These are phyloP conservation scores for Nyssa sinensis DNA, from an alignment of 148 eudicot species.

Conservation along the genomic window DNA sequence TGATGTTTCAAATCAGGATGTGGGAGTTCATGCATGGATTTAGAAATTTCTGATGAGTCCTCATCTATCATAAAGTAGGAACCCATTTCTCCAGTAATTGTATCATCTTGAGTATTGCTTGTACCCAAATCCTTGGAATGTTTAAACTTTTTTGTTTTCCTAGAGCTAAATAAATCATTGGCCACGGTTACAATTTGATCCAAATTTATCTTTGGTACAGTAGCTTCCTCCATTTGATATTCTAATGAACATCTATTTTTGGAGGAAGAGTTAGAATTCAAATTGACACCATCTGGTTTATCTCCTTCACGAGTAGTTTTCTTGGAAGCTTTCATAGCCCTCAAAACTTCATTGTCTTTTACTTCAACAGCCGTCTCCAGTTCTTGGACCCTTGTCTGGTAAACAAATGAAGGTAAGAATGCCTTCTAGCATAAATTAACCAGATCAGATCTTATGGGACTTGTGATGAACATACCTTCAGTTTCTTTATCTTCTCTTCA, in stretches of 20 bases:
- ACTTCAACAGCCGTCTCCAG: constrained; percentile 62
- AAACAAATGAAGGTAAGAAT: constrained; percentile 6
- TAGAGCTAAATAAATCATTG: constrained; percentile 18
- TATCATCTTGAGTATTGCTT: constrained; percentile 23
- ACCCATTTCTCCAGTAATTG: constrained; percentile 18
- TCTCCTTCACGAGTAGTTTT: constrained; percentile 18
- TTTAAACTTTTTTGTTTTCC: constrained; percentile 26
- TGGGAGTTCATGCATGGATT: constrained; percentile 7
- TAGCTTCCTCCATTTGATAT: constrained; percentile 27
- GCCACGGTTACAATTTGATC: constrained; percentile 31
- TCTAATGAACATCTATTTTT: constrained; percentile 17
- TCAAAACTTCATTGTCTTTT: constrained; percentile 72
- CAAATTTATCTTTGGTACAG: constrained; percentile 30
- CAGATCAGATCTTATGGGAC: background rate
- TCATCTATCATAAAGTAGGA: constrained; percentile 27
- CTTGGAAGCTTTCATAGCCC: constrained; percentile 55
- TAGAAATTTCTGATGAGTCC: constrained; percentile 24
- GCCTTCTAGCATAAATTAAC: constrained; percentile 14
- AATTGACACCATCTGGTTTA: constrained; percentile 9
- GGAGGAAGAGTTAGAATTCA: constrained; percentile 20
- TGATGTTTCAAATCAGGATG: constrained; percentile 7
- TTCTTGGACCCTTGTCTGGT: constrained; percentile 64
- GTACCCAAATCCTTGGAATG: constrained; percentile 11
- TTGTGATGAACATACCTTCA: constrained; percentile 51
- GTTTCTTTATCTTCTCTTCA: constrained; percentile 57